Evolutionary conservation across 2,329 filamentous ascomycete species (phyloP), one percentile per base, ranked within the genome.

Genomic region (Orbilia oligospora): DNA sequence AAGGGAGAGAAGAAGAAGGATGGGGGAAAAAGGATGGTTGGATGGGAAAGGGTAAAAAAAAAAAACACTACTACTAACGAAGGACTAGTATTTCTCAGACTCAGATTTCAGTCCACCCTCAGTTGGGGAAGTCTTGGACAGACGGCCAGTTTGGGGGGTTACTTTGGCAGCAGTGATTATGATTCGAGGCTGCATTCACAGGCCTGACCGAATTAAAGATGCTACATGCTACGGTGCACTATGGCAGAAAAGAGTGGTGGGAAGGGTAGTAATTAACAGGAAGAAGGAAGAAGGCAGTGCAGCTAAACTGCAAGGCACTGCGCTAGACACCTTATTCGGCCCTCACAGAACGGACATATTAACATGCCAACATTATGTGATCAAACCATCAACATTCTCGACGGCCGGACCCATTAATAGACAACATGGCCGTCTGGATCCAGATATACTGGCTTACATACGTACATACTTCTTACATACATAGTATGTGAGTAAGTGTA

Each of bases 91-190:
- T 61, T 61, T 58, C 56, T 44, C 56, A 44, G 36, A 61, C 56
- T 61, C 56, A 44, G 56, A 61, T 61, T 61, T 61, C 36, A 44
- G 56, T 61, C 36, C 56, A 44, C 56, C 56, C 56, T 61, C 56
- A 61, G 56, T 61, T 61, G 56, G 56, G 56, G 36, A 61, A 61
- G 56, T 61, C 56, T 61, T 61, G 56, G 56, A 61, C 44, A 44
- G 56, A 61, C 56, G 56, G 56, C 56, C 56, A 61, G 56, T 61
- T 61, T 61, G 56, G 56, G 56, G 56, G 56, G 56, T 61, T 61
- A 61, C 56, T 61, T 61, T 61, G 36, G 53, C 53, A 58, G 53
- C n/a, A 58, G 53, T 61, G 56, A 61, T 44, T 61, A 61, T 61
- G 56, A 61, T 61, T 61, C 56, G 56, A 61, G 56, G 56, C 56